Evolutionary conservation across 306 rosid species (phyloP), one percentile per base, ranked within the genome.

Genomic region (Rubus parviflorus): DNA sequence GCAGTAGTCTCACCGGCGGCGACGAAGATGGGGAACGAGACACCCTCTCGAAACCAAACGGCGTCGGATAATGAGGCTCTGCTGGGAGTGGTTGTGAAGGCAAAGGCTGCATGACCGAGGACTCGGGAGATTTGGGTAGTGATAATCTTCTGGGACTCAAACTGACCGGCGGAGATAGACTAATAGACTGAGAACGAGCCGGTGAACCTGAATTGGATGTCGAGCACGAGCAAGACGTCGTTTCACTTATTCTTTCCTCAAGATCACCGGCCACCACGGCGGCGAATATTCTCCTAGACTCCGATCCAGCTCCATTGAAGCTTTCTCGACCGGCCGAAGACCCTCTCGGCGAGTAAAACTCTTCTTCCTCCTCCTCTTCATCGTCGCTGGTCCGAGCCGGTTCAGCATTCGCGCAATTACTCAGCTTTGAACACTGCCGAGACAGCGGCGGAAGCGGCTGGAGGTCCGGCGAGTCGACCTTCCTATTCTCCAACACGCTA

Each of bases 341-440:
- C 46, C 93, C 96, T 82, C 88, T 90, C 6, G 98, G 98, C 4
- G 98, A 93, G 84, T 89, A 93, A 46, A 93, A 93, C 85, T 87
- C 97, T 40, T 93, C 97, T 25, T 91, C 98, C 8, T 85, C 98
- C 0, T 91, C 92, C 8, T 76, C 85, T 30, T 75, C 82, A 0
- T 73, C 68, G 6, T 73, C 68, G 1, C 10, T 42, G 6, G 48
- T 19, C 20, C 41, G 23, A 66, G 42, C 73, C 81, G 49, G 75
- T 37, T 69, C 84, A 8, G 80, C 79, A 78, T 65, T 78, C 63
- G 75, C 61, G 16, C 57, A 35, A 12, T 15, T 19, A 51, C 70
- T 78, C 5, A 45, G 37, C 76, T 46, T 72, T 70, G 70, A 72
- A 38, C 37, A 41, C 73, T 77, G 83, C 74, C 81, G 67, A 9